Percentiles rank a stretch among this genome's conserved stretches.
phyloP scores from a whole-genome alignment of 345 rosid genomes.

The Carallia pectinifolia region DNA sequence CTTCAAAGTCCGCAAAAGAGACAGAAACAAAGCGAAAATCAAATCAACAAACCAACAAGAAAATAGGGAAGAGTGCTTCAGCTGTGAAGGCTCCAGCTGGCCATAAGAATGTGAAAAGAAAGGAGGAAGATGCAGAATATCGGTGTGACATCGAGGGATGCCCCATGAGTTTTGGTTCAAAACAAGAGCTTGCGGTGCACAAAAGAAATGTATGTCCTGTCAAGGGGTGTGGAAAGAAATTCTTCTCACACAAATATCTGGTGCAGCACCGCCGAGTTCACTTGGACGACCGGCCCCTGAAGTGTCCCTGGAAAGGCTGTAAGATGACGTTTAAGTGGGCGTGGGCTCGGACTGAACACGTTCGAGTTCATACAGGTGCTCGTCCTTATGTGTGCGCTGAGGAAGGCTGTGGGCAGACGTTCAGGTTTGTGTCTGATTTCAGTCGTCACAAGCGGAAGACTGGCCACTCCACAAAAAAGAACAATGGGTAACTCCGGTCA shows the following conservation, averaged over 20 bases:
- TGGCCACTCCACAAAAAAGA: conserved; percentile 74
- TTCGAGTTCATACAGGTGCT: conserved; percentile 96
- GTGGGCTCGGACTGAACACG: conserved; percentile 95
- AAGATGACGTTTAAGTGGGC: conserved; percentile 99
- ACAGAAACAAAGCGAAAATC: conserved; percentile 36
- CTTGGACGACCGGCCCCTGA: conserved; percentile 85
- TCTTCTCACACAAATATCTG: conserved; percentile 92
- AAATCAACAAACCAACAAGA: conserved; percentile 50
- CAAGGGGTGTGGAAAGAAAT: conserved; percentile 88
- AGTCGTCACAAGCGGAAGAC: conserved; percentile 96
- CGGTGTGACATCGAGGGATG: conserved; percentile 92
- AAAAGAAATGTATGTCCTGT: conserved; percentile 85
- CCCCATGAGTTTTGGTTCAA: conserved; percentile 69
- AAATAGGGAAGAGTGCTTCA: conserved; percentile 38
- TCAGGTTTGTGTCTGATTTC: conserved; percentile 89
- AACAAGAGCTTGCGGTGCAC: conserved; percentile 67
- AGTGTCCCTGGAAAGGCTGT: conserved; percentile 99
- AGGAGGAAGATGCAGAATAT: conserved; percentile 56
- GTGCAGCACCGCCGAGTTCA: conserved; percentile 95
- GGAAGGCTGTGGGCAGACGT: conserved; percentile 87
- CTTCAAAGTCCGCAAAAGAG: conserved; percentile 40
- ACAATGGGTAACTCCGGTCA: conserved; percentile 14
- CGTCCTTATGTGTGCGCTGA: conserved; percentile 84
- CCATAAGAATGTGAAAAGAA: conserved; percentile 34
- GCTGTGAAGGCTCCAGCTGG: conserved; percentile 28